phyloP scores from a whole-genome alignment of 257 asterid genomes.

The Scutellaria barbata region DNA sequence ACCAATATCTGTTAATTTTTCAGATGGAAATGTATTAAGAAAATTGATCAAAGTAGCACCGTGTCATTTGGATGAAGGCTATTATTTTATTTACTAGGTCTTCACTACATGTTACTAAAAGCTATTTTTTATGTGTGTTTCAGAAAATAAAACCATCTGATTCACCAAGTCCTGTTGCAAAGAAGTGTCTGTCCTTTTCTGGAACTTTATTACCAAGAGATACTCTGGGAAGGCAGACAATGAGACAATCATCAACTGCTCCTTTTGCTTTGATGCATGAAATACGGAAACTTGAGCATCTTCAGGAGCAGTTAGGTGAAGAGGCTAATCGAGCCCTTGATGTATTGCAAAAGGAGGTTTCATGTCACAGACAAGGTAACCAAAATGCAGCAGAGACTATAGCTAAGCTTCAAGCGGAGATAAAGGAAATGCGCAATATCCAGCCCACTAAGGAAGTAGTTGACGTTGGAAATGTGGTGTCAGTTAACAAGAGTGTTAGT shows the following conservation, averaged over 20 bases:
- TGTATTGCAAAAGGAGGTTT: conserved; percentile 93
- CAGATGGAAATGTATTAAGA: too few species aligned
- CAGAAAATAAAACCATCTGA: conserved; percentile 59
- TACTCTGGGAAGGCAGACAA: conserved; percentile 62
- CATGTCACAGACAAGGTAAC: conserved; percentile 88
- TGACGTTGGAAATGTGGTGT: conserved; percentile 55
- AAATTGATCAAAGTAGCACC: neutral
- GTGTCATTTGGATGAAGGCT: neutral
- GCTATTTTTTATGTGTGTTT: conserved; percentile 29
- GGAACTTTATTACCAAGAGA: conserved; percentile 63
- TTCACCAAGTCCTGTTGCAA: conserved; percentile 56
- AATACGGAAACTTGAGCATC: conserved; percentile 90
- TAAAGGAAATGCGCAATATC: conserved; percentile 71
- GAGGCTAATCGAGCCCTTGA: conserved; percentile 94
- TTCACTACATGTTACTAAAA: neutral
- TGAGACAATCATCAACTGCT: conserved; percentile 90
- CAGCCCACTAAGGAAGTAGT: conserved; percentile 61
- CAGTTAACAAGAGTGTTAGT: conserved; percentile 83
- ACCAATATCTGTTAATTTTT: neutral
- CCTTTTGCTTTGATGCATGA: conserved; percentile 95
- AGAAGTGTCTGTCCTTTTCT: conserved; percentile 91
- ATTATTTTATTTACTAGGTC: neutral
- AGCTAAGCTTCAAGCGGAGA: conserved; percentile 91
- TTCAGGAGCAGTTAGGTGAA: conserved; percentile 96
- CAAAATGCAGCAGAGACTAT: conserved; percentile 98